Base-by-base conservation (phyloP, 345 rosid genomes). In the Murraya koenigii region DNA sequence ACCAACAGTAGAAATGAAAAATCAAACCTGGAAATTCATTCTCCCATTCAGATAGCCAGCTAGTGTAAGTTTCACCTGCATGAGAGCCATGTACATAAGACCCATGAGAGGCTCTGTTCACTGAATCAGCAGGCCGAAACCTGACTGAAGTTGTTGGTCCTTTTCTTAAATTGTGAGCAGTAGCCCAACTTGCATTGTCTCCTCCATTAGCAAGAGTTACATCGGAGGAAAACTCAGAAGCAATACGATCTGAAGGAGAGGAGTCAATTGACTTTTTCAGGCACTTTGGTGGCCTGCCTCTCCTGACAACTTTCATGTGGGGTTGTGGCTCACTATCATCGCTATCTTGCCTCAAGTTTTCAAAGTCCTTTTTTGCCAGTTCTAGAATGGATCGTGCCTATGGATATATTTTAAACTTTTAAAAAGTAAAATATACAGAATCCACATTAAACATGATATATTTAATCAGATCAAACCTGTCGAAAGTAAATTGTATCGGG, bases 381-480 rank as follows among this genome's bases (percentile, higher is more conserved):
- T 96, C 99, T 78, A 85, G 97, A 68, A 96, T 96, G 55, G 94
- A 83, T 75, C 95, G 86, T 69, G 97, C 99, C 99, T 96, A 74
- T 13, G 72, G 66, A 80, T 85, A 75, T 23, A 81, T 26, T 72
- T 58, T 78, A 20, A 71, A 35, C 36, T 54, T 84, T 52, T 71
- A 73, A 26, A 17, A 78, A 69, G 72, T 52, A 75, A 11, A 58
- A 64, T 26, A 75, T 19, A 38, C 13, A 49, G 58, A 79, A 75
- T 26, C 30, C 32, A 77, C 15, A 67, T 20, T 41, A 30, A 49
- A 26, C 17, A 55, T 39, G 49, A 62, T 36, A 41, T 68, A 44
- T 59, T n/a, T 35, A 71, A 75, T 23, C 23, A 30, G 72, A 79
- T 41, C 87, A 81, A 77, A 96, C 99, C 98, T 96, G 98, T 75